Percentiles rank a stretch among this genome's conserved stretches.
These are phyloP conservation scores for Naganishia liquefaciens DNA, from an alignment of 1,284 basidiomycete genomes.

Conservation along the genomic window DNA sequence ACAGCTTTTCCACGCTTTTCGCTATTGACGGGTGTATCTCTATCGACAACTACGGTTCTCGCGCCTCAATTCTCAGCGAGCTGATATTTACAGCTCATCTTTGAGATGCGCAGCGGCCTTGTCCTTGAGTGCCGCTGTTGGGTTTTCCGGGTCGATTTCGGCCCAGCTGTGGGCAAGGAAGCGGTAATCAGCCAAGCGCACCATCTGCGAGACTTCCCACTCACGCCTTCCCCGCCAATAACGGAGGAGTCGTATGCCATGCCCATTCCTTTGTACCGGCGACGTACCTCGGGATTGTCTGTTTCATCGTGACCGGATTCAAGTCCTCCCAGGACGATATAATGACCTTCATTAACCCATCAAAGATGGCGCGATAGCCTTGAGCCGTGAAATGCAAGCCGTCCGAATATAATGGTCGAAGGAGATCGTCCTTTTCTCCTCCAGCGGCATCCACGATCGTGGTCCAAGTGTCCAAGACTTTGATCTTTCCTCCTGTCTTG, in stretches of 20 bases:
- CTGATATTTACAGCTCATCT: constrained; percentile 34
- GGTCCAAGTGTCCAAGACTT: constrained; percentile 70
- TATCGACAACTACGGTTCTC: too few relatives aligned
- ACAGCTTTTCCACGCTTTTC: too few relatives aligned
- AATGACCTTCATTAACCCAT: constrained; percentile 64
- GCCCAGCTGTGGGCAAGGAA: constrained; percentile 34
- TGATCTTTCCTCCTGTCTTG: constrained; percentile 50
- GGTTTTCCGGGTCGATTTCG: constrained; percentile 38
- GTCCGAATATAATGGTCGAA: constrained; percentile 58
- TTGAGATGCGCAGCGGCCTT: constrained; percentile 30
- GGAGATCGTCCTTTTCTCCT: constrained; percentile 56
- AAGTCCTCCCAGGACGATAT: constrained; percentile 61
- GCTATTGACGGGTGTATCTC: too few relatives aligned
- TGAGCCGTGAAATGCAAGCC: constrained; percentile 73
- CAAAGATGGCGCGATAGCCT: constrained; percentile 73
- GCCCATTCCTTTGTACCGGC: neutral
- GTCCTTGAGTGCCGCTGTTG: constrained; percentile 35
- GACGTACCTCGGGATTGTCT: constrained; percentile 47
- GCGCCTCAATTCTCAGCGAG: neutral
- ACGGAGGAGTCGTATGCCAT: constrained; percentile 5
- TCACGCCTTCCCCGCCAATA: constrained; percentile 26
- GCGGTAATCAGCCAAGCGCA: constrained; percentile 1
- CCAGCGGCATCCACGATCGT: constrained; percentile 67
- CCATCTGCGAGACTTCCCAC: neutral
- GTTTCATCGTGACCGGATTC: constrained; percentile 52